Base-by-base conservation (phyloP, 345 rosid genomes). In the Euphorbia peplus region DNA sequence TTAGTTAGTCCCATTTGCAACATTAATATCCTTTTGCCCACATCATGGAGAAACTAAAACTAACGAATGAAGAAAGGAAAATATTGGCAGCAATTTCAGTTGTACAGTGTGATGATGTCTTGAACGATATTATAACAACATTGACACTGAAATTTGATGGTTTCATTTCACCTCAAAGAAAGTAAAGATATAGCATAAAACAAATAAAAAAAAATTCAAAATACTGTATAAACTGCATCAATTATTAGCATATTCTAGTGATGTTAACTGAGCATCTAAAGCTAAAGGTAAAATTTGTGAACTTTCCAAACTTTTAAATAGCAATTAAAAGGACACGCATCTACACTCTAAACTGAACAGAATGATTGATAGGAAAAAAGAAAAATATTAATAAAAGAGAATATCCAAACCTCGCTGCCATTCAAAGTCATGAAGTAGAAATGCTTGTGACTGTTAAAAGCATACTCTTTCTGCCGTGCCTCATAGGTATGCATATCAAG, bases 381-480 rank as follows among this genome's bases (percentile, higher is more conserved):
- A 30, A 25, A 54, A 25, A 54, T n/a, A 59, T 57, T 30, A 51
- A 53, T 22, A 60, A 25, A 66, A 67, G 59, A 55, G 26, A 18
- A 64, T 12, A 72, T 71, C 57, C 83, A 68, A 75, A 95, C 99
- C 99, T 95, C 99, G 69, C 91, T 90, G 75, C 95, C 96, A 76
- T 90, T 86, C 75, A 95, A 79, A 28, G 99, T 95, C 99, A 95
- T 95, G 84, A 95, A 95, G 84, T 95, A 95, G 83, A 91, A 95
- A 87, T 95, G 99, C 83, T 88, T 95, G 78, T 95, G 98, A 76
- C 96, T 88, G 83, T 76, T 86, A 41, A 81, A 82, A 56, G 98
- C 99, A 85, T 95, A 95, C 70, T 95, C 88, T 76, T 82, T 88
- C 68, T 87, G 98, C 6, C 99, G 86, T 70, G 79, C 80, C 82